Evolutionary conservation across 2,329 filamentous ascomycete genomes (phyloP), one percentile per base, ranked within the genome.

Genomic region (Colletotrichum plurivorum): DNA sequence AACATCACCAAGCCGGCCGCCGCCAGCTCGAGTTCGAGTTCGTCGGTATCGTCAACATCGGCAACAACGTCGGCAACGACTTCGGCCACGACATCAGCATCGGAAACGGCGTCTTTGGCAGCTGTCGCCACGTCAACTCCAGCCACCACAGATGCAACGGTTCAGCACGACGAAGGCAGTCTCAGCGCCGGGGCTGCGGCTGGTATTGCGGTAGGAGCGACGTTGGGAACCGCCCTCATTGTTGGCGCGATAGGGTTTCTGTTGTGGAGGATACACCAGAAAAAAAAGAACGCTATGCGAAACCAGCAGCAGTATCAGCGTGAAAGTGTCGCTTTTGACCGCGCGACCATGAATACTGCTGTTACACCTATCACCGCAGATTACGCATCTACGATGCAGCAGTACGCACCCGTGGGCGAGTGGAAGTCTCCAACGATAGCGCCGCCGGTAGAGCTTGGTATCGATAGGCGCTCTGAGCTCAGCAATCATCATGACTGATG

Each of bases 1-100:
- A 59, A 59, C 9, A 59, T 59, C 18, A 59, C 56, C 6, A 25
- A 59, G 45, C 22, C 45, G n/a, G 45, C 56, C 9, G 45, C 27
- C 0, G 27, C 45, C 31, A 13, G 25, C 18, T 27, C 18, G 45
- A 22, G 3, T 10, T 49, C 46, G n/a, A 49, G 15, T n/a, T 49
- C 46, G 15, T 58, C 43, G 2, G 55, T 15, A 7, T 39, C 27
- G 2, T 13, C 56, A 4, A 22, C 56, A 5, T 49, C 56, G 7
- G 16, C 36, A n/a, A 15, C 53, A 1, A 22, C 56, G 4, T 49
- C 56, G 7, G 16, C 53, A n/a, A 15, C 53, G 1, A 5, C 25
- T 22, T 5, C 27, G 16, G 5, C 27, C 8, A 36, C 45, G 18
- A 39, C 4, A 9, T 4, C 13, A 43, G 45, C 8, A 2, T 9